phyloP scores from a whole-genome alignment of 345 rosid species.

The Pelargonium nanum region DNA sequence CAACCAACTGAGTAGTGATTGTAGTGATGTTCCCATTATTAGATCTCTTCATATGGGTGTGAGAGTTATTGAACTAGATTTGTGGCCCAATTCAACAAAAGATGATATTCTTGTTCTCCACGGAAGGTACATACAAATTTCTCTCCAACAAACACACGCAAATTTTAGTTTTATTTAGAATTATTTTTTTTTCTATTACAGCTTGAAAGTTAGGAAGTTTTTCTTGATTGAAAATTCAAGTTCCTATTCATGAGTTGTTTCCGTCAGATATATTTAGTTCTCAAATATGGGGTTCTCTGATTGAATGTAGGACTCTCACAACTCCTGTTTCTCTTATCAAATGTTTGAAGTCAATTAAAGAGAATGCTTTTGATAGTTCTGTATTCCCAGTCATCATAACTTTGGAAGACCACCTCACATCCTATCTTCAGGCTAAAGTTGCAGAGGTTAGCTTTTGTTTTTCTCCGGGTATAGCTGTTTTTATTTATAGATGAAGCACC shows the following conservation, averaged over 20 bases:
- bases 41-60: slow-evolving; percentile 68
- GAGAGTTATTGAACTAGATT: slow-evolving; percentile 81
- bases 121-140: slow-evolving; percentile 50
- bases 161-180: too few species aligned
- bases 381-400: slow-evolving; percentile 86
- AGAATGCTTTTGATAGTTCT: slow-evolving; percentile 61
- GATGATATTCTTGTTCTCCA: slow-evolving; percentile 79
- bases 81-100: slow-evolving; percentile 80
- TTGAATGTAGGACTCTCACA: slow-evolving; percentile 60
- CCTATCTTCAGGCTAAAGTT: slow-evolving; percentile 85
- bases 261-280: background rate
- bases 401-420: slow-evolving; percentile 85
- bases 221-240: background rate
- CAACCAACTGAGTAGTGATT: slow-evolving; percentile 90
- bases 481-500: background rate
- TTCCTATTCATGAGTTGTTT: background rate
- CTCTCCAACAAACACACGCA: too few species aligned
- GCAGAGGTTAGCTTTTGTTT: slow-evolving; percentile 47
- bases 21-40: slow-evolving; percentile 88
- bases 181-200: too few species aligned
- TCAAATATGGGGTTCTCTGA: background rate
- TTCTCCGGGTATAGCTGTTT: background rate
- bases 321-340: slow-evolving; percentile 62
- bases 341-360: slow-evolving; percentile 69
- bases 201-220: too few species aligned